These are phyloP conservation scores for Salvia splendens DNA, from an alignment of 257 asterid genomes.

Conservation along the genomic window DNA sequence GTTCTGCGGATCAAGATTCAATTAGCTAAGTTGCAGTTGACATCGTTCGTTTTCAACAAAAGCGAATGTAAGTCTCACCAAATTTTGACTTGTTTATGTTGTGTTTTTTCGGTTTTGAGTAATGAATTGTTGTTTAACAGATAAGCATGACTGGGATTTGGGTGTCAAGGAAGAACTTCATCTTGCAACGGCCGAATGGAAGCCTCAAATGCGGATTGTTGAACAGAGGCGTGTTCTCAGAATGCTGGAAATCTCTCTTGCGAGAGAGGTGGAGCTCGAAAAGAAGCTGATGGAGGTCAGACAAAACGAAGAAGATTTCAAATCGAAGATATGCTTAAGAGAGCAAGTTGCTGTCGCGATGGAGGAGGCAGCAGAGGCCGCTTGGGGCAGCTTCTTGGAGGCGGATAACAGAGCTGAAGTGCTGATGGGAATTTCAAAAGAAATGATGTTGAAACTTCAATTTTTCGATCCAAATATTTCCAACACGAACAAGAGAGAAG, in stretches of 20 bases:
- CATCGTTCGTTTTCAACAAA: slow-evolving; percentile 59
- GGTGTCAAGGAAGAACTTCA: slow-evolving; percentile 44
- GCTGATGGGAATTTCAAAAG: slow-evolving; percentile 78
- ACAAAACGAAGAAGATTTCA: slow-evolving; percentile 82
- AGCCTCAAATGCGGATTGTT: slow-evolving; percentile 46
- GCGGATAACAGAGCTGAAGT: slow-evolving; percentile 76
- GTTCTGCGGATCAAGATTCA: slow-evolving; percentile 72
- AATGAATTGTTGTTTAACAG: slow-evolving; percentile 35
- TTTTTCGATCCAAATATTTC: slow-evolving; percentile 33
- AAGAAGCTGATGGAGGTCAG: slow-evolving; percentile 58
- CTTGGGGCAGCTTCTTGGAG: slow-evolving; percentile 85
- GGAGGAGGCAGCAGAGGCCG: slow-evolving; percentile 95
- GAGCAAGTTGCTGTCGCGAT: slow-evolving; percentile 74
- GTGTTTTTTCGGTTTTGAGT: slow-evolving; percentile 12
- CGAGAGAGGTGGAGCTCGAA: slow-evolving; percentile 77
- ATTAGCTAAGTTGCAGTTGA: slow-evolving; percentile 79
- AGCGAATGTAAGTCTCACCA: slow-evolving; percentile 58
- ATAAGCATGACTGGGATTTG: slow-evolving; percentile 44
- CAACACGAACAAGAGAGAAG: slow-evolving; percentile 49
- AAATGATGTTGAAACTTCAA: slow-evolving; percentile 57
- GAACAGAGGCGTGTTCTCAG: slow-evolving; percentile 59
- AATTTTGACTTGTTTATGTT: not conserved
- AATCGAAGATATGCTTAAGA: slow-evolving; percentile 52
- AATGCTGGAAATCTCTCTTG: slow-evolving; percentile 76
- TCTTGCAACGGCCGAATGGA: slow-evolving; percentile 39